Percentiles rank a stretch among this genome's conserved stretches.
Conservation (phyloP, 345 rosid species). For the Acer negundo region DNA sequence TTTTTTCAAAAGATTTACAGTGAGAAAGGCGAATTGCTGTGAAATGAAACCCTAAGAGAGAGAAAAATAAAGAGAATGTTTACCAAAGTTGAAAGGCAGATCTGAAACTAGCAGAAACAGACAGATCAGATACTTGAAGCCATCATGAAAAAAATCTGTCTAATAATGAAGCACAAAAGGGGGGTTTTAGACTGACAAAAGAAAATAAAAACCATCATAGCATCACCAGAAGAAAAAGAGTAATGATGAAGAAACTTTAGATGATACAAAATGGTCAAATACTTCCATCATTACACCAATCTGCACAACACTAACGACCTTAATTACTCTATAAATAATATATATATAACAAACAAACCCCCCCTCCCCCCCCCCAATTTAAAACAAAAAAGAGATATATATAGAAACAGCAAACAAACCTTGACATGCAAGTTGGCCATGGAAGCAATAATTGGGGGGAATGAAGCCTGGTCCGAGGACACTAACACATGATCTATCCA, state of each 20-base stretch:
- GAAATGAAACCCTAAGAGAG: constrained; percentile 35
- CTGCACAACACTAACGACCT: constrained; percentile 31
- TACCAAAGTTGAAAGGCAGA: constrained; percentile 33
- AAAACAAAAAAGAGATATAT: constrained; percentile 11
- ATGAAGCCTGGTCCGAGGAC: constrained; percentile 99
- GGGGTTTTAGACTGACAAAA: constrained; percentile 26
- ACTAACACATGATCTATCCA: constrained; percentile 30
- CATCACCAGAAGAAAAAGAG: constrained; percentile 33
- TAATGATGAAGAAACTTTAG: constrained; percentile 61
- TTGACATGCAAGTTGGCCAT: constrained; percentile 21
- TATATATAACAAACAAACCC: background rate
- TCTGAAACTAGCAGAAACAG: constrained; percentile 47
- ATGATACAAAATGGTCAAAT: constrained; percentile 45
- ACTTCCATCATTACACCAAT: constrained; percentile 70
- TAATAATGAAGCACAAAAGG: constrained; percentile 31
- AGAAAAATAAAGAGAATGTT: constrained; percentile 10
- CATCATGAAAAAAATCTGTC: constrained; percentile 36
- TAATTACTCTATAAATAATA: constrained; percentile 25
- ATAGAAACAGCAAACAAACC: constrained; percentile 32
- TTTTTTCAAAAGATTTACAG: background rate
- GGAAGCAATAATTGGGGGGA: constrained; percentile 85
- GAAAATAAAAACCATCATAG: constrained; percentile 39
- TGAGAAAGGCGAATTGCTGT: constrained; percentile 16
- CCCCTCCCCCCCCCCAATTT: too few species aligned
- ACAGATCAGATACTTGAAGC: constrained; percentile 47